These are phyloP conservation scores for Microdochium bolleyi DNA, from an alignment of 2,329 filamentous ascomycete genomes.

Conservation along the genomic window DNA sequence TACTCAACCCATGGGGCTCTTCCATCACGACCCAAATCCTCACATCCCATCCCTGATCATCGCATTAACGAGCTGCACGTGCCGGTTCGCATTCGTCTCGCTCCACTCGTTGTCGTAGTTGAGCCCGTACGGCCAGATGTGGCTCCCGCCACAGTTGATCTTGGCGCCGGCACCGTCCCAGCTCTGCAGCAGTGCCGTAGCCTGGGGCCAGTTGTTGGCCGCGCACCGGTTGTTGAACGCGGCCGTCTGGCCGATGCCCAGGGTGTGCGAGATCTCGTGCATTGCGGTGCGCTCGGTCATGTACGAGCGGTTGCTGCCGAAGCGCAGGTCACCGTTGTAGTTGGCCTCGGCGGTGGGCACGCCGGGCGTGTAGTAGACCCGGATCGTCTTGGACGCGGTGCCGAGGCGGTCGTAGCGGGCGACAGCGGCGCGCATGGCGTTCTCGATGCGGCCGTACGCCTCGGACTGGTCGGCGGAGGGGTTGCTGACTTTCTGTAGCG, in stretches of 20 bases:
- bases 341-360: constrained; percentile 37
- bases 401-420: constrained; percentile 28
- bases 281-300: constrained; percentile 40
- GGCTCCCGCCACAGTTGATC: constrained; percentile 25
- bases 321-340: constrained; percentile 37
- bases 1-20: too few relatives aligned
- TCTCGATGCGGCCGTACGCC: constrained; percentile 33
- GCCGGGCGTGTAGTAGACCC: constrained; percentile 30
- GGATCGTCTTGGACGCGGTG: constrained; percentile 26
- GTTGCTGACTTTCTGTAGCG: constrained; percentile 25
- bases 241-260: constrained; percentile 35
- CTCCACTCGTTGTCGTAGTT: constrained; percentile 36
- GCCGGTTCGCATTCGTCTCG: constrained; percentile 32
- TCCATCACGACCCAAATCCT: too few relatives aligned
- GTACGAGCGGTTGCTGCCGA: constrained; percentile 33
- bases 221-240: constrained; percentile 29
- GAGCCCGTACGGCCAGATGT: constrained; percentile 30
- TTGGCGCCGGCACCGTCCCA: constrained; percentile 27
- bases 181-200: constrained; percentile 26
- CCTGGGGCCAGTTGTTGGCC: constrained; percentile 31
- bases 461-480: constrained; percentile 32
- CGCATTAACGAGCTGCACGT: constrained; percentile 32
- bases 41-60: constrained; percentile 34
- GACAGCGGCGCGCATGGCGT: constrained; percentile 30
- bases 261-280: constrained; percentile 39